Evolutionary conservation across 1,284 basidiomycete species (phyloP).

Genomic region (Naganishia liquefaciens): DNA sequence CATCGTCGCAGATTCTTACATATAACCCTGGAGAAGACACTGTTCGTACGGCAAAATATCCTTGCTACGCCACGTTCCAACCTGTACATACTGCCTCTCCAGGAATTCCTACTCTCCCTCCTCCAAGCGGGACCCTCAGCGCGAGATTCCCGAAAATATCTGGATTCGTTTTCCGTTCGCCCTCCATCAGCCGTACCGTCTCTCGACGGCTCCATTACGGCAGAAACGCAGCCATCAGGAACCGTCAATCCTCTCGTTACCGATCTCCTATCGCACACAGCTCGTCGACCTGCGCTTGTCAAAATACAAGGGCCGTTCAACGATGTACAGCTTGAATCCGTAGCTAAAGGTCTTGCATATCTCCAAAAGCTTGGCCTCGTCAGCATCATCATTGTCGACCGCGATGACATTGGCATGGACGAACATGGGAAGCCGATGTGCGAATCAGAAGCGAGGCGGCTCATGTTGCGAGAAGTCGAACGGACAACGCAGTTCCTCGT

Average conservation of each 20-base stretch:
- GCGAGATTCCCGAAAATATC: constrained; percentile 85
- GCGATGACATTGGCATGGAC: constrained; percentile 66
- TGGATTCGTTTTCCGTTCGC: constrained; percentile 69
- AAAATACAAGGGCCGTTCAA: constrained; percentile 97
- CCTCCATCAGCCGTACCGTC: constrained; percentile 51
- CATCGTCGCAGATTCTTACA: constrained; percentile 9
- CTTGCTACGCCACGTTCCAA: too few relatives aligned
- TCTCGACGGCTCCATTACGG: constrained; percentile 36
- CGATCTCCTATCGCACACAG: constrained; percentile 79
- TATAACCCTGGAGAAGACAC: constrained; percentile 28
- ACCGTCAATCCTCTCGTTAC: constrained; percentile 65
- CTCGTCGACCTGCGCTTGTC: constrained; percentile 70
- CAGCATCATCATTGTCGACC: constrained; percentile 90
- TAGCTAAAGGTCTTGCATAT: constrained; percentile 89
- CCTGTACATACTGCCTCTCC: neutral
- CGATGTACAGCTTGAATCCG: constrained; percentile 90
- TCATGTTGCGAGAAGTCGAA: constrained; percentile 77
- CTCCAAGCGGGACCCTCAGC: constrained; percentile 88
- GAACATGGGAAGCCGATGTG: constrained; percentile 29
- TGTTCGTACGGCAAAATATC: neutral
- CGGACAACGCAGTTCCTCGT: constrained; percentile 82
- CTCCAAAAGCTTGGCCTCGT: constrained; percentile 93
- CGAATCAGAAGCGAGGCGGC: constrained; percentile 58
- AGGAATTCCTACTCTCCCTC: constrained; percentile 97
- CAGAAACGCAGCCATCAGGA: constrained; percentile 39